Evolutionary conservation across 176 grass and related monocot genomes (phyloP), one percentile per base, ranked within the genome.

Genomic region (Aegilops longissima): DNA sequence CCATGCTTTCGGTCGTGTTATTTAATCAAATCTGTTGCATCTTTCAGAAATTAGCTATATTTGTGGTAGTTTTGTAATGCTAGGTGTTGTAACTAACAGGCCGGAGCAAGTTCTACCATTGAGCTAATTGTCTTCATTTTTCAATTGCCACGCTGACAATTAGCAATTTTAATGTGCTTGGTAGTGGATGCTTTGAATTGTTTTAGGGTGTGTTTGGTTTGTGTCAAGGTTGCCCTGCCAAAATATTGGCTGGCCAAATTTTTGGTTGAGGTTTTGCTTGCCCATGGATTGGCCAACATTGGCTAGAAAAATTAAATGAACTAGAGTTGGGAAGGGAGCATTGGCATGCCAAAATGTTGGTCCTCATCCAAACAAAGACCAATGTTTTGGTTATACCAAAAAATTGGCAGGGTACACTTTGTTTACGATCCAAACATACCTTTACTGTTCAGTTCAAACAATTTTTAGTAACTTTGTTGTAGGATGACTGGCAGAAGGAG

Each of bases 401-500:
- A 21, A 21, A 21, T 59, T 59, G 18, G 54, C 2, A 59, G 54
- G 54, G 54, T 20, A 59, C 54, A 59, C 54, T 59, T 59, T 59
- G 17, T 20, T 59, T 21, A 59, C 54, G 7, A 59, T 59, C 54
- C 54, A 59, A 59, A 20, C 18, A 59, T 59, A 59, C 54, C 54
- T 59, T 59, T 80, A 75, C 30, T 72, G 11, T 73, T 67, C 8
- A 69, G 6, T 84, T 83, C 7, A 86, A 52, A 42, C 84, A 87
- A 70, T 82, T 6, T 58, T 58, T 47, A 29, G 20, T 82, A 23
- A 65, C 10, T 85, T 51, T 84, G 63, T 51, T 92, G 72, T 84
- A 99, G 97, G 94, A 94, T 80, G 94, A 99, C 58, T 99, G 97
- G 97, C 92, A 99, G 63, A 99, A 94, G 39, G 97, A 99, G 70